These are phyloP conservation scores for Mesembryanthemum crystallinum DNA, from an alignment of 148 eudicot genomes.

Conservation along the genomic window DNA sequence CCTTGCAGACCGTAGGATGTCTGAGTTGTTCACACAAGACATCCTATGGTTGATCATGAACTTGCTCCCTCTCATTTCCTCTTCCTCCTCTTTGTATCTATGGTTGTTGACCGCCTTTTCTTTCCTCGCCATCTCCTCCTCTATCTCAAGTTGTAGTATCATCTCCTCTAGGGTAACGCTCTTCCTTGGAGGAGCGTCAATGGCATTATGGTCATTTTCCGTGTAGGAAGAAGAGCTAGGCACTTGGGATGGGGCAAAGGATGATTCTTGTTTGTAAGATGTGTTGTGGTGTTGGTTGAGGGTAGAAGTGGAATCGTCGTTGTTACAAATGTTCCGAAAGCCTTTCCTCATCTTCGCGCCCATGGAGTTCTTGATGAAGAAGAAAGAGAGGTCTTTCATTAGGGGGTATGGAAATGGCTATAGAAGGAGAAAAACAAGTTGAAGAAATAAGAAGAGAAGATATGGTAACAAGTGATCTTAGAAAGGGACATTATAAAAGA, in stretches of 20 bases:
- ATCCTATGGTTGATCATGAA: conserved; percentile 37
- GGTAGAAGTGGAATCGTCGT: conserved; percentile 63
- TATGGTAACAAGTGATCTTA: background rate
- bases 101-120: conserved; percentile 34
- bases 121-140: conserved; percentile 59
- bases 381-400: conserved; percentile 74
- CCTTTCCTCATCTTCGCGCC: conserved; percentile 67
- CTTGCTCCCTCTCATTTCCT: conserved; percentile 19
- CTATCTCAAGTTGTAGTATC: conserved; percentile 74
- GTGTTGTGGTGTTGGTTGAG: conserved; percentile 41
- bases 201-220: conserved; percentile 12
- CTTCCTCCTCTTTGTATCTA: conserved; percentile 12
- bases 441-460: background rate
- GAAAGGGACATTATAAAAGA: conserved; percentile 16
- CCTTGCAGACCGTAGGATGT: conserved; percentile 75
- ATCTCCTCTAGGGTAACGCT: conserved; percentile 80
- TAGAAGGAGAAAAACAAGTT: background rate
- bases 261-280: background rate
- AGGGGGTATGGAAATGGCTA: background rate
- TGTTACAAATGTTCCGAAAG: conserved; percentile 56
- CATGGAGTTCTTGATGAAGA: conserved; percentile 61
- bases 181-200: conserved; percentile 28
- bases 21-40: conserved; percentile 90
- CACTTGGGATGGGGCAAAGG: conserved; percentile 20
- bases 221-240: conserved; percentile 19